Percentiles rank a stretch among this genome's conserved stretches.
Evolutionary conservation across 305 asterid genomes (phyloP).

Genomic region (Rubia balearica): DNA sequence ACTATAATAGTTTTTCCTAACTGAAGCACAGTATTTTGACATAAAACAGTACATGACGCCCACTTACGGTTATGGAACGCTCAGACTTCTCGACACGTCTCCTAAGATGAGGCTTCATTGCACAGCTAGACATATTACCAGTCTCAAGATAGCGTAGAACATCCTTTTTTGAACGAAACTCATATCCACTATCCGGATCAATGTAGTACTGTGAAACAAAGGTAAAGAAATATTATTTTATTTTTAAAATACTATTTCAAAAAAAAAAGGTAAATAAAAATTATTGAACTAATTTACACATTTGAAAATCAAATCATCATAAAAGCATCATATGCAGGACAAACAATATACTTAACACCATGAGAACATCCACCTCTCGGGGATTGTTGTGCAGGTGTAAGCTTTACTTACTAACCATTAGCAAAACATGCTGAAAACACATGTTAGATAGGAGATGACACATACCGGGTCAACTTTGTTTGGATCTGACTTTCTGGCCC

Average conservation of each 20-base stretch:
- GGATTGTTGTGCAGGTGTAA: not conserved
- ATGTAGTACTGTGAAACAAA: slow-evolving; percentile 45
- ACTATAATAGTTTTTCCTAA: not conserved
- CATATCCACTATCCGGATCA: slow-evolving; percentile 38
- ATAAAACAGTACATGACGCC: not conserved
- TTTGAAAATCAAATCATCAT: slow-evolving; percentile 5
- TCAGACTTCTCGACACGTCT: slow-evolving; percentile 16
- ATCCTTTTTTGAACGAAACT: slow-evolving; percentile 39
- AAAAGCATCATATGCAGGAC: slow-evolving; percentile 7
- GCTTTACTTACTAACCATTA: not conserved
- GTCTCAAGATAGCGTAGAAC: slow-evolving; percentile 37
- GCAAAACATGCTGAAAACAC: not conserved
- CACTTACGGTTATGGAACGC: slow-evolving; percentile 29
- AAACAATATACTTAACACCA: not conserved
- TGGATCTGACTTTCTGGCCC: slow-evolving; percentile 30
- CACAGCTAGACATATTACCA: slow-evolving; percentile 31
- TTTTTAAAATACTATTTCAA: too few relatives aligned
- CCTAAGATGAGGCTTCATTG: slow-evolving; percentile 32
- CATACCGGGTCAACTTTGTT: slow-evolving; percentile 53
- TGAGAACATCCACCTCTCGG: not conserved
- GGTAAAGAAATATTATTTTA: not conserved
- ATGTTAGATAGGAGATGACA: slow-evolving; percentile 2
- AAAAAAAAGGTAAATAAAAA: too few relatives aligned
- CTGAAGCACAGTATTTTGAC: not conserved
- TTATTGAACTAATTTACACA: too few relatives aligned